Conservation (phyloP, 2,329 filamentous ascomycete species). For the Arthrobotrys iridis region DNA sequence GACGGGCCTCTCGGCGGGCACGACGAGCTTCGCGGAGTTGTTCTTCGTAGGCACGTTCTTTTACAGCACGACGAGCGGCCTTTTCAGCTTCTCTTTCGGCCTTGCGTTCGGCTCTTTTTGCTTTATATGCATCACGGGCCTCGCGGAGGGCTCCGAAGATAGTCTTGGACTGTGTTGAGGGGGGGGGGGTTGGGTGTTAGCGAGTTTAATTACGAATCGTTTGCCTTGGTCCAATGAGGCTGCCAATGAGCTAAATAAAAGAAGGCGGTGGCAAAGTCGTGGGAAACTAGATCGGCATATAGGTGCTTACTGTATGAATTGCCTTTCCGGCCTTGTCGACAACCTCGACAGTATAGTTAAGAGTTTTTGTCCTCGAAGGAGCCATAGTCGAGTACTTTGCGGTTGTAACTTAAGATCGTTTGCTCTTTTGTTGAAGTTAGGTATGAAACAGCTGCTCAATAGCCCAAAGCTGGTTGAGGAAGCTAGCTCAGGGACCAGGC, state of each 20-base stretch:
- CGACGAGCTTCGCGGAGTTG: slow-evolving; percentile 53
- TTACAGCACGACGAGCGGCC: slow-evolving; percentile 50
- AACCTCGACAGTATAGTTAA: slow-evolving; percentile 55
- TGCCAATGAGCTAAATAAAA: not conserved
- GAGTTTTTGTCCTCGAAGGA: slow-evolving; percentile 34
- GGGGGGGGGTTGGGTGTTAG: slow-evolving; percentile 9
- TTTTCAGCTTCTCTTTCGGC: slow-evolving; percentile 53
- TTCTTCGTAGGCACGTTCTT: slow-evolving; percentile 55
- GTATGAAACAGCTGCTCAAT: slow-evolving; percentile 8
- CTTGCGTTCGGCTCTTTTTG: slow-evolving; percentile 57
- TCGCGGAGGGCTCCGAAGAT: slow-evolving; percentile 57
- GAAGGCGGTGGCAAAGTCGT: not conserved
- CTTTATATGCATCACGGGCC: slow-evolving; percentile 57
- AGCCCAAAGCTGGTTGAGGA: slow-evolving; percentile 3
- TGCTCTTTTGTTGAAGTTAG: slow-evolving; percentile 26
- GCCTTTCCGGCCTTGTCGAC: slow-evolving; percentile 57
- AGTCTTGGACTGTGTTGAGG: slow-evolving; percentile 55
- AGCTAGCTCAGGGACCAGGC: slow-evolving; percentile 19
- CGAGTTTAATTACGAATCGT: slow-evolving; percentile 6
- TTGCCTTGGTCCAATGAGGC: slow-evolving; percentile 1
- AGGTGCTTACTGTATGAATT: slow-evolving; percentile 56
- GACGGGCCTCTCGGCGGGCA: slow-evolving; percentile 48
- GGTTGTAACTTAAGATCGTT: slow-evolving; percentile 26
- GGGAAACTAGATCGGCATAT: not conserved
- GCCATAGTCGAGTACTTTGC: slow-evolving; percentile 3